Base-by-base conservation (phyloP, 1,284 basidiomycete genomes). In the Ustilago shanxiensis region DNA sequence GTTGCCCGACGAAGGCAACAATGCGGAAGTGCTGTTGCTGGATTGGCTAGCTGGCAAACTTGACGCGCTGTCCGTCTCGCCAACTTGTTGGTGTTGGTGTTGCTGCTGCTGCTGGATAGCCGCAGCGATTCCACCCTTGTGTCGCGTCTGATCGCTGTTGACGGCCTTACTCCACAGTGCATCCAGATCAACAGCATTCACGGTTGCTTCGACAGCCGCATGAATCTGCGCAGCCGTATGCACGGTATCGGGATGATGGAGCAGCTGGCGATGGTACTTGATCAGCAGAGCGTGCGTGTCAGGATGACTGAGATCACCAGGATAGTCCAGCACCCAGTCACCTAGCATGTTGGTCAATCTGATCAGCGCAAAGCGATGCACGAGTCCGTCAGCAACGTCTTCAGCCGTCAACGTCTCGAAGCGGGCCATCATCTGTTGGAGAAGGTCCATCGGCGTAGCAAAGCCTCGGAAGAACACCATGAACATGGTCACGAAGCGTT, bases 391-490 rank as follows among this genome's bases (percentile, higher is more conserved):
- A 6, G 66, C 61, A 4, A 70, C 68, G 49, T 82, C 81, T 20
- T 72, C 64, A 14, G 60, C 56, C 3, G 79, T 73, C 14, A 83
- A 69, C 29, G 66, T 63, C 14, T 81, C 80, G 59, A 82, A 82
- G 22, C 82, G 76, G 10, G 65, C 44, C 31, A 77, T 65, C 50
- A 82, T 66, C 61, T 83, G 80, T 26, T 55, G 29, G 3, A 83
- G 70, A 55, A 83, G 60, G 28, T 83, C 81, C 54, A 79, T 68
- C 3, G 82, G 82, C 22, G 70, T 69, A 5, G 79, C 79, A 53
- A 83, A 83, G 7, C 79, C 82, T 20, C 82, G 75, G 64, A 69
- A 83, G 62, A 83, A 83, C 47, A 81, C 73, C 82, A 82, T 80
- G 52, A 82, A 83, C 67, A 78, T 82, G 45, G 67, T 63, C 33